Percentiles rank a stretch among this genome's conserved stretches.
Evolutionary conservation across 2,329 filamentous ascomycete species (phyloP).

Genomic region (Chaetoscypha palmicola): DNA sequence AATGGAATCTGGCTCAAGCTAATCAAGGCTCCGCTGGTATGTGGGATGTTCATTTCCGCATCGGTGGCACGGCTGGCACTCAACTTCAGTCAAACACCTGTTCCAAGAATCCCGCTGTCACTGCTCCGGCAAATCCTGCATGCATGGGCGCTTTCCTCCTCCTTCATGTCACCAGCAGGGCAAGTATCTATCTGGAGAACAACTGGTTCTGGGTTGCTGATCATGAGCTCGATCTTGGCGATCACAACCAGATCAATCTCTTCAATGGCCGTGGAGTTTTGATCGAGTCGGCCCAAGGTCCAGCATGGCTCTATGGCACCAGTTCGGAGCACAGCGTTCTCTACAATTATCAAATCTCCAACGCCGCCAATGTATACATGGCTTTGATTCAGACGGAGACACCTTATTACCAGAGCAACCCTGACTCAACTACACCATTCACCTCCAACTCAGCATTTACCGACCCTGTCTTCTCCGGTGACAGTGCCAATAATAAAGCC

Average conservation of each 20-base stretch:
- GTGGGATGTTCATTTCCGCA: constrained; percentile 94
- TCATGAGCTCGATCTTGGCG: constrained; percentile 72
- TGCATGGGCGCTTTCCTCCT: constrained; percentile 72
- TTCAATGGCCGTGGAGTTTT: constrained; percentile 70
- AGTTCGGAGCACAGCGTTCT: constrained; percentile 58
- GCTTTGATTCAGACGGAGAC: constrained; percentile 84
- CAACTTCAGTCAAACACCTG: constrained; percentile 70
- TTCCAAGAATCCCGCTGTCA: constrained; percentile 61
- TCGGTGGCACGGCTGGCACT: constrained; percentile 82
- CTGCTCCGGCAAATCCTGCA: constrained; percentile 52
- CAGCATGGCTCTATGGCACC: constrained; percentile 77
- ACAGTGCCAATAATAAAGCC: constrained; percentile 49
- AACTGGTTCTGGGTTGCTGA: constrained; percentile 87
- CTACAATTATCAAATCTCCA: constrained; percentile 80
- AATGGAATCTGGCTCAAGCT: constrained; percentile 76
- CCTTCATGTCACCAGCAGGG: constrained; percentile 54
- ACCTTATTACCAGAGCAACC: constrained; percentile 80
- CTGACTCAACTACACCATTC: constrained; percentile 62
- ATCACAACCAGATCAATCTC: constrained; percentile 74
- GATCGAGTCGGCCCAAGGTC: constrained; percentile 66
- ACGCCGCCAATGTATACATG: constrained; percentile 75
- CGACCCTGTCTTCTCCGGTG: constrained; percentile 61
- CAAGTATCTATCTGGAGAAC: constrained; percentile 78
- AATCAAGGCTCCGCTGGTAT: constrained; percentile 66
- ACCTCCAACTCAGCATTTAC: constrained; percentile 46